These are phyloP conservation scores for Argentina anserina DNA, from an alignment of 306 rosid species.

Conservation along the genomic window DNA sequence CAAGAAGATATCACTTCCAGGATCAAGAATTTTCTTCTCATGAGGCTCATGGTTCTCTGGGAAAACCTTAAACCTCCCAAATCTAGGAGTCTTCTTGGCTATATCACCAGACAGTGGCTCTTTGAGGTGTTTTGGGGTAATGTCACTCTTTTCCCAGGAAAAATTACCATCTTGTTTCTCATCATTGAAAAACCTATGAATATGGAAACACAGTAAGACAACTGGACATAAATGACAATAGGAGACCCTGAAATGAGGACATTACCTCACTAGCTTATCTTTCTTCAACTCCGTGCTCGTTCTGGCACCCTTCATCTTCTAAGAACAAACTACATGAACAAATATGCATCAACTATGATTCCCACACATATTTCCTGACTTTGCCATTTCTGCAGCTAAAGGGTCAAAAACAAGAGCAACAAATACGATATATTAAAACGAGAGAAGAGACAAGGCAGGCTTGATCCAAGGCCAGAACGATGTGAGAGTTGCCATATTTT, in stretches of 20 bases:
- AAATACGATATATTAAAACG: background rate
- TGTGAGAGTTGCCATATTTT: constrained; percentile 28
- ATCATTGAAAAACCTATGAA: constrained; percentile 51
- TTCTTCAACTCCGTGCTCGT: constrained; percentile 52
- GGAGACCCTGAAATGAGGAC: background rate
- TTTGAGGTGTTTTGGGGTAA: constrained; percentile 29
- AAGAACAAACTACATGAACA: constrained; percentile 3
- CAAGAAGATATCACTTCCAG: constrained; percentile 67
- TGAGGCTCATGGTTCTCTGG: constrained; percentile 40
- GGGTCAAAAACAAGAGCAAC: background rate
- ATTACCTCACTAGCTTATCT: constrained; percentile 60
- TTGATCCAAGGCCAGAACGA: constrained; percentile 16
- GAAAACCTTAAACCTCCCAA: constrained; percentile 50
- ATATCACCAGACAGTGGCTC: constrained; percentile 43
- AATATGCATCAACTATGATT: background rate
- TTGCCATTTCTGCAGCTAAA: background rate
- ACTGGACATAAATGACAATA: background rate
- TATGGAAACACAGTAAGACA: constrained; percentile 18
- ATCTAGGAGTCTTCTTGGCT: constrained; percentile 20
- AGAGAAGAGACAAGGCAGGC: background rate
- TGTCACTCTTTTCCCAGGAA: constrained; percentile 40
- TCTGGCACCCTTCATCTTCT: constrained; percentile 13
- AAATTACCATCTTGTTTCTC: constrained; percentile 35
- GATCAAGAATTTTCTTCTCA: constrained; percentile 67
- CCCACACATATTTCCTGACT: background rate